Conservation (phyloP, 2,329 filamentous ascomycete species). For the Ampelomyces quisqualis region DNA sequence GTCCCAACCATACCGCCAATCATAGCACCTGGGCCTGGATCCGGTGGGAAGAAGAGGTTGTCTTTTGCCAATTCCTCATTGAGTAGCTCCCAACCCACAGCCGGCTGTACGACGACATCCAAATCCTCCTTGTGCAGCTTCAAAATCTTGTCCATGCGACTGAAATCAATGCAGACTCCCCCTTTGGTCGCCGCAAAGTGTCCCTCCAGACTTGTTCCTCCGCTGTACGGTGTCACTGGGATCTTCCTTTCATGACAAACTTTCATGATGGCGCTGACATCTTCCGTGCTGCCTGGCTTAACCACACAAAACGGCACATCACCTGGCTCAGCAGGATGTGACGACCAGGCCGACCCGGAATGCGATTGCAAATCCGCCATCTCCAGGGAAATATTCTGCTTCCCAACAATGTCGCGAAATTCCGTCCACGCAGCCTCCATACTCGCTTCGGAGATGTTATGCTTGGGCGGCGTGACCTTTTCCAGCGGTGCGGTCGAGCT, state of each 20-base stretch:
- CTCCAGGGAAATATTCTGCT: slow-evolving; percentile 63
- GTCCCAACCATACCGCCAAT: slow-evolving; percentile 88
- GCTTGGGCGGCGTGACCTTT: slow-evolving; percentile 51
- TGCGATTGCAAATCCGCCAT: slow-evolving; percentile 57
- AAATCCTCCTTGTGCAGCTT: slow-evolving; percentile 69
- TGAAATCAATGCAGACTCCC: slow-evolving; percentile 84
- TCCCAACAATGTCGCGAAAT: slow-evolving; percentile 61
- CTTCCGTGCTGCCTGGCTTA: slow-evolving; percentile 74
- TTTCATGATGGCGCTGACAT: slow-evolving; percentile 86
- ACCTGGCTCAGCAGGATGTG: slow-evolving; percentile 47
- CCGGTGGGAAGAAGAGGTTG: slow-evolving; percentile 86
- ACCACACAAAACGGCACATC: slow-evolving; percentile 64
- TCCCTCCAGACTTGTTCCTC: slow-evolving; percentile 86
- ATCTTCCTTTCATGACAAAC: slow-evolving; percentile 78
- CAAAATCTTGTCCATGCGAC: slow-evolving; percentile 79
- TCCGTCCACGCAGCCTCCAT: slow-evolving; percentile 66
- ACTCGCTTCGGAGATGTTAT: slow-evolving; percentile 58
- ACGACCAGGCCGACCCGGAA: slow-evolving; percentile 64
- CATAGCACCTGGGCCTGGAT: slow-evolving; percentile 87
- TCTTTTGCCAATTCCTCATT: slow-evolving; percentile 73
- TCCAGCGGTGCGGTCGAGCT: slow-evolving; percentile 61
- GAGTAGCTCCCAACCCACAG: slow-evolving; percentile 81
- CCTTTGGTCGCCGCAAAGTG: slow-evolving; percentile 81
- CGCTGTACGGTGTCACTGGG: slow-evolving; percentile 83
- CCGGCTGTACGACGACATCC: slow-evolving; percentile 61